A percentile compares a stretch with the other conserved stretches of the same genome.
Evolutionary conservation across 2,329 filamentous ascomycete species (phyloP).

Genomic region (Exophiala lecanii-corni): DNA sequence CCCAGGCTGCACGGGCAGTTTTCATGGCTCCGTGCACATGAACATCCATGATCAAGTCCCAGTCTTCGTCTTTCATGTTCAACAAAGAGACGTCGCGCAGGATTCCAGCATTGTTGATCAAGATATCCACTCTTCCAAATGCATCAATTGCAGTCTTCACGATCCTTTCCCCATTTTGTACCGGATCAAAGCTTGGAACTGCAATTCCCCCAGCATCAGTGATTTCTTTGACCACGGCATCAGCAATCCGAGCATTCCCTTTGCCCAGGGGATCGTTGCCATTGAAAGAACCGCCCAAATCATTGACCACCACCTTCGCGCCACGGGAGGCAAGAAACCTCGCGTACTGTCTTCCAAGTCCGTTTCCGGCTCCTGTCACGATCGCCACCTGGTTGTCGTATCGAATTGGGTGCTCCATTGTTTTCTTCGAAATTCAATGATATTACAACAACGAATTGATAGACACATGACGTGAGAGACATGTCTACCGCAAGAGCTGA

Average conservation of each 20-base stretch:
- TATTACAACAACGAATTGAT: not conserved
- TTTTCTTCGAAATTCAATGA: not conserved
- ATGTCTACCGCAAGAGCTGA: not conserved
- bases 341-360: conserved; percentile 75
- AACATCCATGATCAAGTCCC: conserved; percentile 89
- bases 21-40: conserved; percentile 93
- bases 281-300: conserved; percentile 85
- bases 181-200: conserved; percentile 86
- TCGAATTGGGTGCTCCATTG: conserved; percentile 63
- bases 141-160: conserved; percentile 20
- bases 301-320: conserved; percentile 93
- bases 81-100: conserved; percentile 92
- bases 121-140: conserved; percentile 20
- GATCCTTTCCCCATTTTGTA: conserved; percentile 83
- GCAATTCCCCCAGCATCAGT: conserved; percentile 87
- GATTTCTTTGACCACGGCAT: conserved; percentile 46
- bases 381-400: conserved; percentile 87
- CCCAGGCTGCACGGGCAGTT: conserved; percentile 90
- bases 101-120: conserved; percentile 32
- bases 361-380: conserved; percentile 78
- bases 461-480: not conserved
- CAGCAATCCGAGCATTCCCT: conserved; percentile 59
- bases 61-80: conserved; percentile 95
- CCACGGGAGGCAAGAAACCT: conserved; percentile 86
- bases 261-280: conserved; percentile 81